phyloP scores from a whole-genome alignment of 768 basidiomycete genomes.

The Mycena pura region DNA sequence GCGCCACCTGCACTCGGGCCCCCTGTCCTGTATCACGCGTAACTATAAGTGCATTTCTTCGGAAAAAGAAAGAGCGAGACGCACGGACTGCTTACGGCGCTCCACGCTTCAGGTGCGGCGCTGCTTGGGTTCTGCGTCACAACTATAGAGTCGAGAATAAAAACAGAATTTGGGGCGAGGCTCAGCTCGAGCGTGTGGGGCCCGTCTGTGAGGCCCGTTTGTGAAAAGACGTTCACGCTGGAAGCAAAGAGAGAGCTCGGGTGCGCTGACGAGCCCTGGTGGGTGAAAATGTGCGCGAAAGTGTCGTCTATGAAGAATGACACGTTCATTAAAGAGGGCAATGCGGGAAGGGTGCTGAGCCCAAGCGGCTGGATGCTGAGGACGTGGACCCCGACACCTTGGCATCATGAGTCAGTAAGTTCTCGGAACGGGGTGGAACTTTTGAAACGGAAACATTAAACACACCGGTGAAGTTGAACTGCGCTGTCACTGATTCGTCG shows the following conservation, averaged over 20 bases:
- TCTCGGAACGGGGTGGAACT: too few relatives aligned
- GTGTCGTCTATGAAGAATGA: conserved; percentile 51
- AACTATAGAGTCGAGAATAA: conserved; percentile 56
- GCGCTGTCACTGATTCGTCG: conserved; percentile 43
- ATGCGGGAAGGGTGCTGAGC: conserved; percentile 28
- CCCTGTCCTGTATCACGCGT: too few relatives aligned
- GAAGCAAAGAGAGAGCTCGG: conserved; percentile 36
- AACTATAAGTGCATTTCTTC: not conserved
- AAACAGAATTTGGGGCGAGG: conserved; percentile 51
- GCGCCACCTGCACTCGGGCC: not conserved
- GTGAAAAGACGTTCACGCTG: conserved; percentile 46
- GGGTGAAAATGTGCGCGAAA: conserved; percentile 35
- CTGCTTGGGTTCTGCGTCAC: conserved; percentile 37
- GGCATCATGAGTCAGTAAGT: too few relatives aligned
- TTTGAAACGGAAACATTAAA: not conserved
- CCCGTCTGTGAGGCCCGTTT: conserved; percentile 40
- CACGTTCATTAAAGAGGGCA: conserved; percentile 50
- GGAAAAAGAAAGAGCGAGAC: not conserved
- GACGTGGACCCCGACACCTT: conserved; percentile 57
- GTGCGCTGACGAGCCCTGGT: conserved; percentile 36
- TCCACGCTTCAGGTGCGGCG: not conserved
- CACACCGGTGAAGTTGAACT: conserved; percentile 54
- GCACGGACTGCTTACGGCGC: not conserved
- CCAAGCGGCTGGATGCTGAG: conserved; percentile 47
- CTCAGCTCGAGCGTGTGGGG: conserved; percentile 51